Evolutionary conservation across 768 basidiomycete species (phyloP).

Genomic region (Hebeloma cylindrosporum): DNA sequence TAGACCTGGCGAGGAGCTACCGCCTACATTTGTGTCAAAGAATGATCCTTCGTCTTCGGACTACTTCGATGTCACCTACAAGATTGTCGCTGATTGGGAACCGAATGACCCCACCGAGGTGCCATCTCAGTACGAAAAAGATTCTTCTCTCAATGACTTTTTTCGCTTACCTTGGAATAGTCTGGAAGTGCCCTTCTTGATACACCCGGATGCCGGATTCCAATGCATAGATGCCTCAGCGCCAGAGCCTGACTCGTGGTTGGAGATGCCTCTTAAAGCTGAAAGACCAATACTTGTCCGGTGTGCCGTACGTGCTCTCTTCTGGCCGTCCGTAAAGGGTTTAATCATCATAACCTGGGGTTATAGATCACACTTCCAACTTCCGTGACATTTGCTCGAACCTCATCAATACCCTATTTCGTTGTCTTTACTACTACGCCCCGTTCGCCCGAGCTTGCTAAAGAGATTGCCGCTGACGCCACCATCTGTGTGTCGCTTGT

Average conservation of each 20-base stretch:
- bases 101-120: constrained; percentile 43
- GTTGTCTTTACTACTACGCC: constrained; percentile 71
- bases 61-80: constrained; percentile 50
- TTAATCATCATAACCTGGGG: constrained; percentile 4
- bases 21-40: constrained; percentile 52
- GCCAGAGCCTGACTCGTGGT: constrained; percentile 53
- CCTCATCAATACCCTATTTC: constrained; percentile 65
- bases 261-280: constrained; percentile 64
- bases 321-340: constrained; percentile 5
- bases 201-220: constrained; percentile 60
- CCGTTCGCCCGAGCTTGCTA: constrained; percentile 50
- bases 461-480: constrained; percentile 69
- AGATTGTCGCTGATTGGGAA: constrained; percentile 59
- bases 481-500: constrained; percentile 67
- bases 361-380: constrained; percentile 64
- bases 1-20: constrained; percentile 57
- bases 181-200: constrained; percentile 62
- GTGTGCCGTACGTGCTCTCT: constrained; percentile 55
- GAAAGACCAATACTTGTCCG: constrained; percentile 64
- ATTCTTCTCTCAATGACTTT: constrained; percentile 19
- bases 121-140: constrained; percentile 52
- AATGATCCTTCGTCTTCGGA: constrained; percentile 28
- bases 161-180: constrained; percentile 32
- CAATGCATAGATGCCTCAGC: constrained; percentile 52
- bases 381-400: constrained; percentile 58